Evolutionary conservation across 1,139 yeast genomes (phyloP), one percentile per base, ranked within the genome.

Genomic region (Blastobotrys persicus): DNA sequence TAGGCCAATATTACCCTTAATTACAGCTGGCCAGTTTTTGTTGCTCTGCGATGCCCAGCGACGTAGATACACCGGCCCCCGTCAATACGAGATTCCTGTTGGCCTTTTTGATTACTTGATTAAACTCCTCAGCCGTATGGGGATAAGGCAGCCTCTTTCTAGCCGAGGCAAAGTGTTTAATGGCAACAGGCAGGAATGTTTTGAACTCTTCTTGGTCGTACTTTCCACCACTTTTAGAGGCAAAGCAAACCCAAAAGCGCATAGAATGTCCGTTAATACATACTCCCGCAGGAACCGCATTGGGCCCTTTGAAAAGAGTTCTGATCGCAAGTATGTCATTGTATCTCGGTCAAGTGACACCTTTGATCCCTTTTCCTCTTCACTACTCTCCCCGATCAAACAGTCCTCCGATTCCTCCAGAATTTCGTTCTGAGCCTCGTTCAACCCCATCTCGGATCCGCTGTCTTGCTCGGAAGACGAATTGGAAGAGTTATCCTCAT

Each of bases 41-140:
- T n/a, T n/a, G n/a, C n/a, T 92, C 98, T 0, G 98, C 97, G 49
- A 91, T 91, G 1, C 97, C 98, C 51, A 91, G 71, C 33, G 91
- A 81, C 3, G 97, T 91, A 14, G 96, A 88, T 42, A 92, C 89
- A 16, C 98, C 98, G 0, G 98, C 98, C 3, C 98, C 98, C 0
- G 97, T 88, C 23, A 92, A 71, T 1, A 92, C 95, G 54, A 92
- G 62, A 17, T 92, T 78, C 49, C 81, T 84, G 16, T 75, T 65
- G 0, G 94, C 80, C 9, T 70, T 70, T 16, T 72, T 59, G 38
- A 91, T 72, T 42, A 78, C 77, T 1, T 72, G 71, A 2, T 80
- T 67, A 1, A 85, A 81, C 55, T 83, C 81, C n/a, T 82, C 83
- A 3, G 87, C 61, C 0, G 83, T 79, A 48, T 74, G 55, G 4